Conservation (phyloP, 2,329 filamentous ascomycete genomes). For the Sporothrix humicola region DNA sequence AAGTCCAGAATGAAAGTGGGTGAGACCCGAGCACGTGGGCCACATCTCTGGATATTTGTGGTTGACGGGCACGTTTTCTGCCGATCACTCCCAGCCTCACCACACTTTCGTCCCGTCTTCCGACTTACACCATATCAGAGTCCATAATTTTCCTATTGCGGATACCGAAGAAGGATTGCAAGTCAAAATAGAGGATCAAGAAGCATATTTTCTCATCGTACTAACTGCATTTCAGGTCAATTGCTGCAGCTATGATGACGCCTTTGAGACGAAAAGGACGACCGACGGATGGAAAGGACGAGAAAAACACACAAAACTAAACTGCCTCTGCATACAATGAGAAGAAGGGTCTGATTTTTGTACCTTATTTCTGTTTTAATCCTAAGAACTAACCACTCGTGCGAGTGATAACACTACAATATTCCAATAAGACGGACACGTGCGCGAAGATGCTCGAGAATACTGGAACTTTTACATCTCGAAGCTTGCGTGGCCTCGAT, state of each 20-base stretch:
- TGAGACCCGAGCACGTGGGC: not conserved
- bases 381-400: not conserved
- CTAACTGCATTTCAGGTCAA: not conserved
- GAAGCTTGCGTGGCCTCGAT: not conserved
- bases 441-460: not conserved
- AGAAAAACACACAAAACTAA: not conserved
- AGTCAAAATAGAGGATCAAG: not conserved
- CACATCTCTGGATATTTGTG: constrained; percentile 4
- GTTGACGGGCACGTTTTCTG: not conserved
- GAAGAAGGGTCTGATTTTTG: not conserved
- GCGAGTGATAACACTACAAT: not conserved
- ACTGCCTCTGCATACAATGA: not conserved
- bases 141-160: constrained; percentile 9
- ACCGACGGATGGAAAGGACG: not conserved
- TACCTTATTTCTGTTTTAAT: not conserved
- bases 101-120: not conserved
- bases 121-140: not conserved
- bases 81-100: not conserved
- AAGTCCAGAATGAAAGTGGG: not conserved
- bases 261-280: not conserved
- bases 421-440: constrained; percentile 17
- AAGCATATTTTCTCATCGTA: not conserved
- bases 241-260: not conserved
- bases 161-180: not conserved
- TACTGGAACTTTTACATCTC: too few species aligned